Base-by-base conservation (phyloP, 371 early-diverging fungal genomes). In the Rhizomucor pusillus region DNA sequence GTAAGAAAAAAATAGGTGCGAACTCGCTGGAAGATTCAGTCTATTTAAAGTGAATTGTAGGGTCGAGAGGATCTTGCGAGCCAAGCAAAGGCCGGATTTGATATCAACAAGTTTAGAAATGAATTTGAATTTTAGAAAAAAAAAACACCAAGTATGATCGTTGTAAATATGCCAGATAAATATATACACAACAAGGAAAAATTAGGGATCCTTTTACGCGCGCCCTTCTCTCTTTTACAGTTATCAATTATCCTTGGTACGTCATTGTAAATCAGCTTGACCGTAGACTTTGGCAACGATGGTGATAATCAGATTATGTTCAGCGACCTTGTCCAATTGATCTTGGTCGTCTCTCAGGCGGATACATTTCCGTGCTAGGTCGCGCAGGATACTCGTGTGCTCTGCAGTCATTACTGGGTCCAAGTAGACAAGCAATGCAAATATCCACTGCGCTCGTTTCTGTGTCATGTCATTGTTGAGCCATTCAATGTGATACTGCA, bases 111-210 rank as follows among this genome's bases (percentile, higher is more conserved):
- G 56, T 82, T 84, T 69, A 70, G 82, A 39, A 62, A 64, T 55
- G 81, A 82, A 55, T 84, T 84, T 62, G 85, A 84, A 64, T 84
- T 84, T 54, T 84, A 79, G 46, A 47, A 29, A 29, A 29, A 29
- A 29, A 29, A 5, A 29, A 7, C n/a, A n/a, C n/a, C n/a, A n/a
- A n/a, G n/a, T n/a, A n/a, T n/a, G n/a, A n/a, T n/a, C 7, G 29
- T 29, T 29, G 29, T 29, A 29, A 29, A 29, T 29, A 29, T n/a
- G n/a, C 29, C 7, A 5, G 29, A 3, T 29, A 29, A 5, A 3
- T 29, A 5, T 29, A 29, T 29, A 29, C 7, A 29, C 29, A 29
- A n/a, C n/a, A n/a, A n/a, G 29, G 29, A 29, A 29, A 3, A 3
- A 3, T 29, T 29, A 3, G 29, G 3, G 3, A 5, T 29, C 29